A percentile compares a stretch with the other conserved stretches of the same genome.
Evolutionary conservation across 1,284 basidiomycete genomes (phyloP).

Genomic region (Boletellus deceptivus): DNA sequence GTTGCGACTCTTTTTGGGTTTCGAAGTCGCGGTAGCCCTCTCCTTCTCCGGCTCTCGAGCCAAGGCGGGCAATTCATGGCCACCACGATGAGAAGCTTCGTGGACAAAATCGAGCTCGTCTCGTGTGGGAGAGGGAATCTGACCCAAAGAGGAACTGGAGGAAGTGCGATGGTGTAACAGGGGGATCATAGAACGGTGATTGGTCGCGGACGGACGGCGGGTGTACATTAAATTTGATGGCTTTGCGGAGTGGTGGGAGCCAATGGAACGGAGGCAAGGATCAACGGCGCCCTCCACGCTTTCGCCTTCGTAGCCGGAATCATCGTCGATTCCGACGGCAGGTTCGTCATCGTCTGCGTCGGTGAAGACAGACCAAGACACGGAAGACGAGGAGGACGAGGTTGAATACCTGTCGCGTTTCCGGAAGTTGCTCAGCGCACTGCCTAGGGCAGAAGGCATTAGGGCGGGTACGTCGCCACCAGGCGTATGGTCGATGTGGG

Average conservation of each 20-base stretch:
- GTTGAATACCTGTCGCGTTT: constrained; percentile 49
- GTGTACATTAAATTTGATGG: constrained; percentile 53
- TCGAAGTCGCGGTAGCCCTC: constrained; percentile 40
- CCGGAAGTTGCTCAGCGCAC: constrained; percentile 44
- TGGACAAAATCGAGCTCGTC: constrained; percentile 43
- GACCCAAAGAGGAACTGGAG: constrained; percentile 42
- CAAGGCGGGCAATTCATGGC: constrained; percentile 22
- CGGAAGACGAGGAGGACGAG: constrained; percentile 60
- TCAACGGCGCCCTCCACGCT: constrained; percentile 23
- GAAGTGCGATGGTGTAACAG: constrained; percentile 53
- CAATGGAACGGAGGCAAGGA: constrained; percentile 36
- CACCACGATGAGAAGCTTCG: constrained; percentile 26
- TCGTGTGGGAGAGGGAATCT: constrained; percentile 38
- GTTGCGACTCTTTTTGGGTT: constrained; percentile 54
- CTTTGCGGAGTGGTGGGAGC: constrained; percentile 36
- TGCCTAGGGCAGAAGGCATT: constrained; percentile 55
- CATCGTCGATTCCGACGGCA: constrained; percentile 40
- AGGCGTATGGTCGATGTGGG: constrained; percentile 49
- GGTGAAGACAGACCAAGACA: constrained; percentile 55
- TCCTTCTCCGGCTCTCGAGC: constrained; percentile 33
- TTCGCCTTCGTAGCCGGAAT: constrained; percentile 37
- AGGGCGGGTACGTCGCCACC: constrained; percentile 60
- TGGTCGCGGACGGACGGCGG: constrained; percentile 67
- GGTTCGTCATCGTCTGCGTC: constrained; percentile 58
- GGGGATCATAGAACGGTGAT: constrained; percentile 61